Evolutionary conservation across 345 rosid genomes (phyloP), one percentile per base, ranked within the genome.

Genomic region (Sisymbrium altissimum): DNA sequence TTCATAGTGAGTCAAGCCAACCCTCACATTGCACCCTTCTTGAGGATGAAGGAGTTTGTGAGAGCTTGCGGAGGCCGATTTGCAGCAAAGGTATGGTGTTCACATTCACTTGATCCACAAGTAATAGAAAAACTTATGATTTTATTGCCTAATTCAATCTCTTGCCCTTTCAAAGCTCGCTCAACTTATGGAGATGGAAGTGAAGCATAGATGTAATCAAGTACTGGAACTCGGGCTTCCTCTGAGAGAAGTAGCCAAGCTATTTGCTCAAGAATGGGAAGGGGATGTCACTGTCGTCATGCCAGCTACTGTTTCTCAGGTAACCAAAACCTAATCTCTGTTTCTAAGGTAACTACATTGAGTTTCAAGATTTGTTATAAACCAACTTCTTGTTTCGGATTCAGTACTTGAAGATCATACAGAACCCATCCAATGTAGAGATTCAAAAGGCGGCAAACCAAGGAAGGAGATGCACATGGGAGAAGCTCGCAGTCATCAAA

Each of bases 381-480:
- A 13, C 10, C 11, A 5, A 3, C n/a, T 7, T 13, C 50, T 46
- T 69, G 55, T 64, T 39, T 35, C 14, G 64, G 11, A 7, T 71
- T 21, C 85, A 95, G 99, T 86, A 86, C 79, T 88, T 79, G 57
- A 95, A 90, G 88, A 81, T 95, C 45, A 84, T 95, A 71, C 97
- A 92, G 77, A 95, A 95, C 68, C 99, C 98, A 41, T 38, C 81
- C 8, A 83, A 79, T 50, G 82, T 80, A 78, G 97, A 88, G 85
- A 85, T 90, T 70, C 90, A 90, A 57, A 90, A 90, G 66, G 97
- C 97, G 0, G 78, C 87, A 68, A 90, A 85, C 78, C 99, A 95
- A 79, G 99, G 98, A 68, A 88, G 98, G 62, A 86, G 99, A 81
- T 86, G 99, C 71, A 95, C 99, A 50, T 92, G 99, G 98, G 99